Base-by-base conservation (phyloP, 2,329 filamentous ascomycete genomes). In the Berkeleyomyces basicola region DNA sequence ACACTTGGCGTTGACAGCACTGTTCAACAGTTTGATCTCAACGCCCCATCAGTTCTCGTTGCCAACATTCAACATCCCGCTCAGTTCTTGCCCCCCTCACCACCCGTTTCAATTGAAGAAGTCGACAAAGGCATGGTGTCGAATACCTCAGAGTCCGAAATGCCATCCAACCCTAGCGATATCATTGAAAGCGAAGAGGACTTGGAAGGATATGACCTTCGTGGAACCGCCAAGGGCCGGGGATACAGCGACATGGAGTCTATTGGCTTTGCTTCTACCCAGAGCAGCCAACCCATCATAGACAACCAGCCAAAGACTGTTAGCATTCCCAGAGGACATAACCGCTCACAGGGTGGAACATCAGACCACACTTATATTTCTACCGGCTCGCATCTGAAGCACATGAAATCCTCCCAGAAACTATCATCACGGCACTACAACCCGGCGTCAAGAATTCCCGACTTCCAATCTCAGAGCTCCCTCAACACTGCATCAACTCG, bases 11-110 rank as follows among this genome's bases (percentile, higher is more conserved):
- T 86, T 47, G 90, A 92, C 68, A 86, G 92, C 70, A 93, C 89
- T 2, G 86, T 95, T 2, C 92, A 97, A 72, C 93, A 99, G 72
- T 97, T 95, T 71, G 91, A 97, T 71, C 79, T 97, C 51, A 95
- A 95, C 69, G 88, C 88, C 7, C 84, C 86, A 6, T 82, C 88
- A 10, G 77, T 84, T 70, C 83, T 96, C 77, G 88, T 96, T 37
- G 85, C 86, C 66, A 91, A 90, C 70, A 86, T 93, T 10, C 91
- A 96, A 69, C 91, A 96, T 72, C 82, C 86, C 40, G 88, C 90
- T 31, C 84, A 87, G 65, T 79, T 87, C 37, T 79, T 90, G 11
- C 88, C 90, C 39, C 87, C 90, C 0, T 90, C 87, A 0, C 88
- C 90, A 10, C 88, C 90, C 1, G 88, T 91, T 47, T 91, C 87